These are phyloP conservation scores for Ascoidea tarda DNA, from an alignment of 805 yeast genomes.

Conservation along the genomic window DNA sequence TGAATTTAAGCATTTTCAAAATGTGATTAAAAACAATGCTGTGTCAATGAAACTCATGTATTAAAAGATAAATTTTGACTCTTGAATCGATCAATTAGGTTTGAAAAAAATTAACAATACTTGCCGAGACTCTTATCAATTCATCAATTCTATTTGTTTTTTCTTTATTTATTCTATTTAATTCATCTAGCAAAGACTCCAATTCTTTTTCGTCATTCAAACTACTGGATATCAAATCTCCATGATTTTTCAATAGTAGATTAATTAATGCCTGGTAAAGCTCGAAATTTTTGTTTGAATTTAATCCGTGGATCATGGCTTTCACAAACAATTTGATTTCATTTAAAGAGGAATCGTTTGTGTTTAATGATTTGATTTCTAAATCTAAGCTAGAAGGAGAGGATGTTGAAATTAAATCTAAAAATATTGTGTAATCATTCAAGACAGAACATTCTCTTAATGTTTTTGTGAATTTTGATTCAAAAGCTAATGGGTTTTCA, in stretches of 20 bases:
- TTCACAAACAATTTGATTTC: constrained; percentile 55
- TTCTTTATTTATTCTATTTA: constrained; percentile 28
- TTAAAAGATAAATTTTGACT: no score
- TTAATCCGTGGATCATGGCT: constrained; percentile 52
- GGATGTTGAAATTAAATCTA: constrained; percentile 37
- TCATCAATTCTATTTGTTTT: constrained; percentile 43
- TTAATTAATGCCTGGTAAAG: constrained; percentile 69
- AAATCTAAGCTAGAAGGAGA: constrained; percentile 74
- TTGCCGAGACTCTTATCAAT: constrained; percentile 65
- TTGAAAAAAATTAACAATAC: constrained; percentile 49
- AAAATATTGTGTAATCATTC: constrained; percentile 32
- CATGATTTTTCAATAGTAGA: constrained; percentile 64
- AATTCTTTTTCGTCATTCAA: constrained; percentile 20
- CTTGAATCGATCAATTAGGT: neutral
- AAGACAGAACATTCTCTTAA: constrained; percentile 37
- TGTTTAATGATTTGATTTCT: constrained; percentile 69
- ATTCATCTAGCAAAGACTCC: constrained; percentile 29
- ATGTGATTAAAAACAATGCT: no score
- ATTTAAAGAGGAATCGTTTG: constrained; percentile 40
- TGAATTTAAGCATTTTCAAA: no score
- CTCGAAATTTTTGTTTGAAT: constrained; percentile 50
- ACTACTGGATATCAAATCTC: constrained; percentile 49
- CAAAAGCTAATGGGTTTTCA: constrained; percentile 30
- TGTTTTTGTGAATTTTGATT: constrained; percentile 56
- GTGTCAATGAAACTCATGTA: no score